Conservation (phyloP, 306 rosid species). For the Prunus davidiana region DNA sequence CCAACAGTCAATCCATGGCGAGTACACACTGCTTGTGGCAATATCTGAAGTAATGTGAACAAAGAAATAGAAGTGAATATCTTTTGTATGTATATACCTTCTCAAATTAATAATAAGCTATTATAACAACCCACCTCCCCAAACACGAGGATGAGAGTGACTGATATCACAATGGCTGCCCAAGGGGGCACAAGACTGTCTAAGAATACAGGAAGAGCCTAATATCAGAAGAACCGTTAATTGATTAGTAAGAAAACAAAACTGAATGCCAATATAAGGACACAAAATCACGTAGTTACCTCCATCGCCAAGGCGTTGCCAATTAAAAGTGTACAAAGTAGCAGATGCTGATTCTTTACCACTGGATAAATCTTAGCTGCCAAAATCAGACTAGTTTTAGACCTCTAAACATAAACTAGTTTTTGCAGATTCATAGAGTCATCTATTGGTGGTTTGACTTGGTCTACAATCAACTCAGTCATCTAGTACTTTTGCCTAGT, state of each 20-base stretch:
- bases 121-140: conserved; percentile 68
- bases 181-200: conserved; percentile 81
- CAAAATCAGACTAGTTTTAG: conserved; percentile 4
- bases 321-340: conserved; percentile 90
- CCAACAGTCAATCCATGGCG: conserved; percentile 90
- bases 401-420: background rate
- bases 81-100: conserved; percentile 10
- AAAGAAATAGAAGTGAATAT: background rate
- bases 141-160: conserved; percentile 83
- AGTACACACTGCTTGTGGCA: conserved; percentile 93
- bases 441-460: background rate
- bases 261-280: background rate
- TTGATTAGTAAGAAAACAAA: background rate
- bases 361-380: conserved; percentile 96
- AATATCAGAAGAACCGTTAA: background rate
- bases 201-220: conserved; percentile 94
- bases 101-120: conserved; percentile 12
- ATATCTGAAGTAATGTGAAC: conserved; percentile 50
- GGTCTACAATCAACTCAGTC: background rate
- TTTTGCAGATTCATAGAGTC: background rate
- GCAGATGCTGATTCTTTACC: conserved; percentile 94
- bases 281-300: conserved; percentile 40
- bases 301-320: conserved; percentile 96
- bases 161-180: conserved; percentile 82
- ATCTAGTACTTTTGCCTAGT: background rate